These are phyloP conservation scores for Tricholoma matsutake DNA, from an alignment of 768 basidiomycete genomes.

Conservation along the genomic window DNA sequence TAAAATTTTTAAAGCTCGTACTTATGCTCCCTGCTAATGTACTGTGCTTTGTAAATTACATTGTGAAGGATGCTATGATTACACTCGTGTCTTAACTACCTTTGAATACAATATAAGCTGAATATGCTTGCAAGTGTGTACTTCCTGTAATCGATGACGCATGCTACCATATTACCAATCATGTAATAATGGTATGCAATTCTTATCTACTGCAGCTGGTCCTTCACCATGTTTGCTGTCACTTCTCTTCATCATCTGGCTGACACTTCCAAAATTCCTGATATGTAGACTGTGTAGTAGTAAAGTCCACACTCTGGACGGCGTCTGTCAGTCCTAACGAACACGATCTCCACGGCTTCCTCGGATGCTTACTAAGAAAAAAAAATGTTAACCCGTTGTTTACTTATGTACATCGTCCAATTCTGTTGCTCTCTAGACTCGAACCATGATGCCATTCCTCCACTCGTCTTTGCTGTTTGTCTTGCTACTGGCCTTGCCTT, in stretches of 20 bases:
- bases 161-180: background rate
- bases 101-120: conserved; percentile 1
- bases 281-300: background rate
- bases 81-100: background rate
- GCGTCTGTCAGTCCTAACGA: background rate
- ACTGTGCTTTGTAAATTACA: background rate
- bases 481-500: background rate
- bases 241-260: background rate
- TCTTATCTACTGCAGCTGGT: background rate
- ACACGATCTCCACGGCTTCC: background rate
- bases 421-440: background rate
- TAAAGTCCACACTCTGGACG: background rate
- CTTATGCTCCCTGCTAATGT: background rate
- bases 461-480: background rate
- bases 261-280: background rate
- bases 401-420: background rate
- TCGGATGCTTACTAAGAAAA: background rate
- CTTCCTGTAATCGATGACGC: background rate
- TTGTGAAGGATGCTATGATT: background rate
- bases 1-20: background rate
- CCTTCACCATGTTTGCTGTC: background rate
- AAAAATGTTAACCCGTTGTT: background rate
- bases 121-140: background rate
- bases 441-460: background rate
- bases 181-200: background rate